These are phyloP conservation scores for Mucor velutinosus DNA, from an alignment of 371 early-diverging fungal species.

Conservation along the genomic window DNA sequence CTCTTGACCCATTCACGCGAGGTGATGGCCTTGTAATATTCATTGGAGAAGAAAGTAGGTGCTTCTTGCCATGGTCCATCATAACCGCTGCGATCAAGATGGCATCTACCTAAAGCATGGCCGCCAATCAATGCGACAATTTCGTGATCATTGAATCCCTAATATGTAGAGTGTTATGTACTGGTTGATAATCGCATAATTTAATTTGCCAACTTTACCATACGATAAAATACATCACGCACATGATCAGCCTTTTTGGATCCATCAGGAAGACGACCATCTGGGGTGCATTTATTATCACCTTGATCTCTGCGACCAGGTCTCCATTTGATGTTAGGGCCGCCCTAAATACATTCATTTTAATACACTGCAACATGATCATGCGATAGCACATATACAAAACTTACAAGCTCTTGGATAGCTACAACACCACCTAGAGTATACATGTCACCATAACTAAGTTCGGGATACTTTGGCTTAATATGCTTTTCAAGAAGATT, in stretches of 20 bases:
- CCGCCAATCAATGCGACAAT: conserved; percentile 93
- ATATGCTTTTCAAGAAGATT: conserved; percentile 65
- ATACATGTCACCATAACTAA: conserved; percentile 83
- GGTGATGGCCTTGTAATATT: conserved; percentile 79
- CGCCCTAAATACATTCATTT: conserved; percentile 42
- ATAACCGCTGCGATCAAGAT: conserved; percentile 86
- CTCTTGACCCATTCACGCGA: conserved; percentile 83
- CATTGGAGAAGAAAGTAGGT: conserved; percentile 89
- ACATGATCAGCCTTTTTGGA: conserved; percentile 66
- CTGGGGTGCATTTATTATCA: conserved; percentile 64
- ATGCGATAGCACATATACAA: no score
- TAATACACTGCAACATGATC: not conserved
- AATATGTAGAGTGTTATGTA: not conserved
- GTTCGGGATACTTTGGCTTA: conserved; percentile 70
- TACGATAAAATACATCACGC: conserved; percentile 71
- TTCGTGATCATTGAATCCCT: conserved; percentile 92
- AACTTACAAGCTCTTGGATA: conserved; percentile 24
- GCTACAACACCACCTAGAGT: conserved; percentile 57
- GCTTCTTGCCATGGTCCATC: conserved; percentile 91
- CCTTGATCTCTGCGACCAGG: conserved; percentile 73
- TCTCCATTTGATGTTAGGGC: conserved; percentile 77
- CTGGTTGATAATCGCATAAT: not conserved
- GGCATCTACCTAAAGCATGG: conserved; percentile 96
- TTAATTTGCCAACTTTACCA: conserved; percentile 35
- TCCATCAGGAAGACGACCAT: conserved; percentile 87